Evolutionary conservation across 2,329 filamentous ascomycete genomes (phyloP), one percentile per base, ranked within the genome.

Genomic region (Plectosphaerella plurivora): DNA sequence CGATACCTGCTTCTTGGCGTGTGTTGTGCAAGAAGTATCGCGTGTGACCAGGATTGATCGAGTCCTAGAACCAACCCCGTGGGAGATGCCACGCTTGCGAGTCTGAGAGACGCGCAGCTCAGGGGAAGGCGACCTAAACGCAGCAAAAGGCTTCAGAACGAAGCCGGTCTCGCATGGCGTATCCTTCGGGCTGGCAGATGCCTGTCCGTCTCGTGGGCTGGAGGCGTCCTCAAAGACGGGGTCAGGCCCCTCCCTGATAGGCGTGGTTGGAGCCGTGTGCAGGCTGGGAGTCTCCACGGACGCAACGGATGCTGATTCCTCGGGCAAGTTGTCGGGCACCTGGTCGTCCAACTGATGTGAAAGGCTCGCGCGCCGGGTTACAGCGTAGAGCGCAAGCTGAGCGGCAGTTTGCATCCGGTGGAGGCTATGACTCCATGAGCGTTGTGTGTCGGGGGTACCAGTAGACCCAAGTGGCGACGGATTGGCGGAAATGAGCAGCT

Each of bases 71-170:
- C 66, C 60, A 20, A 58, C 62, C 16, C 58, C 58, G 9, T 54
- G 55, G 5, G 59, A 61, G 44, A 57, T 59, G 53, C 53, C 58
- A 39, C 54, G 61, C 18, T 58, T 60, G n/a, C 55, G 53, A 45
- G 24, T 16, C 14, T 16, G 49, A 3, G 55, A 57, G 25, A 60
- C 55, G 14, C 56, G 57, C n/a, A 59, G 66, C 41, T 72, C 67
- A 1, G 78, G 74, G 0, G 77, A 78, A 1, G 76, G 73, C 1
- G 75, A 75, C 59, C 78, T 73, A 60, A 82, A 82, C 1, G 73
- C 72, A 1, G 75, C 71, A 59, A 82, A 82, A 1, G 77, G 72
- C 55, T 76, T 79, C 58, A 80, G 68, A 0, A 73, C 74, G 28
- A 79, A 68, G 5, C 72, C 72, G 14, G 74, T 70, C 48, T 80